Percentiles rank a stretch among this genome's conserved stretches.
Conservation (phyloP, 108 stramenopile genomes). For the Tribonema minus region DNA sequence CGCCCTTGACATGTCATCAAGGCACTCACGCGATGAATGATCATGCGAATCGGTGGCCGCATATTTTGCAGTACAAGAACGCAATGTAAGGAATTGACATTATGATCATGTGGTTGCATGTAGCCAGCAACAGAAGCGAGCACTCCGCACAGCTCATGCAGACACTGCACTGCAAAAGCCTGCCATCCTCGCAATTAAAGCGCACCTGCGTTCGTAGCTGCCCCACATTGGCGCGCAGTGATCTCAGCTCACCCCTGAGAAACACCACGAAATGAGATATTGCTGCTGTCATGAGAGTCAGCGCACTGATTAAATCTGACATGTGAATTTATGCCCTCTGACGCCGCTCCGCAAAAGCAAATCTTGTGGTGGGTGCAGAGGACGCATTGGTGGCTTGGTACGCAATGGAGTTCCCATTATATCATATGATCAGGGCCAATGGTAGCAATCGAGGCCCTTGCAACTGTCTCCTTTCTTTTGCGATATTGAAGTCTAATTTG, state of each 20-base stretch:
- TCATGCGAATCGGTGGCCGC: neutral
- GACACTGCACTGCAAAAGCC: too few relatives aligned
- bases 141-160: neutral
- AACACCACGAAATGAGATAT: neutral
- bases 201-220: conserved; percentile 7
- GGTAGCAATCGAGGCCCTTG: too few relatives aligned
- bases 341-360: neutral
- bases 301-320: neutral
- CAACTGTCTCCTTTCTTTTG: too few relatives aligned
- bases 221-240: conserved; percentile 1
- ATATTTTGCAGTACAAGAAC: neutral
- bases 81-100: neutral
- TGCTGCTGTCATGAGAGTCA: neutral
- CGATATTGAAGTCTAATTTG: too few relatives aligned
- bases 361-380: neutral
- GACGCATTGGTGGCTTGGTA: neutral
- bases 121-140: neutral
- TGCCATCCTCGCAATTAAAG: too few relatives aligned
- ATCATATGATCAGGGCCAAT: too few relatives aligned
- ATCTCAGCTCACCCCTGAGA: conserved; percentile 22
- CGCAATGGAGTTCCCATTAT: too few relatives aligned
- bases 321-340: neutral
- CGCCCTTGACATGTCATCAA: too few relatives aligned
- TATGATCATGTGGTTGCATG: neutral
- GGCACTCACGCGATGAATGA: neutral